Conservation (phyloP, 495 filamentous ascomycete genomes). For the Xanthoparmelia taractica region DNA sequence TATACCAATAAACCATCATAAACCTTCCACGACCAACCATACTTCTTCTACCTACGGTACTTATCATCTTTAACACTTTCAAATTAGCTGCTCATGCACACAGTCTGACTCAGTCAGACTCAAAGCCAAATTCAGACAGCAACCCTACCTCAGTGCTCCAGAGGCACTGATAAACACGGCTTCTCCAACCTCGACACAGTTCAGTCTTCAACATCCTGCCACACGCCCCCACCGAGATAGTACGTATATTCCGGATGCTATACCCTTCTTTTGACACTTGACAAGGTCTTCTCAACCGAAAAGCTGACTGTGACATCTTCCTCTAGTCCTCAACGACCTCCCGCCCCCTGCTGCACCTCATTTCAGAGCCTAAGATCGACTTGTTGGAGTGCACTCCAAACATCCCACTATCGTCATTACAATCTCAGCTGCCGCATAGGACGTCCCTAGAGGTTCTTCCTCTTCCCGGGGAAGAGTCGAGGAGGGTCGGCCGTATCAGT, state of each 20-base stretch:
- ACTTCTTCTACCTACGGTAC: neutral
- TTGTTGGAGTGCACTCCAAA: constrained; percentile 52
- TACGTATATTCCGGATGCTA: neutral
- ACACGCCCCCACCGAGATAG: constrained; percentile 49
- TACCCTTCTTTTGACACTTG: neutral
- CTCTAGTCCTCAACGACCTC: constrained; percentile 49
- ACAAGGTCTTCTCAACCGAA: neutral
- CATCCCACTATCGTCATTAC: constrained; percentile 48
- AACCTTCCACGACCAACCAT: neutral
- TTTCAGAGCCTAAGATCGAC: constrained; percentile 32
- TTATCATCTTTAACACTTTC: neutral
- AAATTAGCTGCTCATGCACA: neutral
- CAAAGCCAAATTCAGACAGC: neutral
- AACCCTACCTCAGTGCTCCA: neutral
- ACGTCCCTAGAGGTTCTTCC: constrained; percentile 92
- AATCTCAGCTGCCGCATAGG: constrained; percentile 97
- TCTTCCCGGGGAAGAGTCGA: constrained; percentile 90
- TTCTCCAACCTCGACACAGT: constrained; percentile 52
- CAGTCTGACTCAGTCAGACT: neutral
- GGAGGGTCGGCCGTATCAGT: constrained; percentile 77
- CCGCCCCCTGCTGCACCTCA: constrained; percentile 65
- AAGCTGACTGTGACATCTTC: neutral
- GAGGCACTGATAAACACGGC: constrained; percentile 50
- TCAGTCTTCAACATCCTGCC: constrained; percentile 74
- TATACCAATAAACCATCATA: neutral